These are phyloP conservation scores for Geotrichum carabidarum DNA, from an alignment of 1,139 yeast species.

Conservation along the genomic window DNA sequence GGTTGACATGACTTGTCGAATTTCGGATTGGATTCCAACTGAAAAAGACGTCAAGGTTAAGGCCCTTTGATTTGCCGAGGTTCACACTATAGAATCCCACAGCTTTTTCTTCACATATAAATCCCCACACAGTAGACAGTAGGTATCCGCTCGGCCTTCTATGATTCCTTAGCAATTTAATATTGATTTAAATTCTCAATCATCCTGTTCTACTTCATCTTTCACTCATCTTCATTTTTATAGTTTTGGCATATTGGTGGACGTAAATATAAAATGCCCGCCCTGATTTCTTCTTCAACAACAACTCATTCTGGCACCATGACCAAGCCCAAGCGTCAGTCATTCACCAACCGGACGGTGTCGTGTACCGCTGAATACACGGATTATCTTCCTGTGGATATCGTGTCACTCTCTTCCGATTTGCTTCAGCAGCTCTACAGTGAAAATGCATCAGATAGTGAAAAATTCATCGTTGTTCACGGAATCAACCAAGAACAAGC, in stretches of 20 bases:
- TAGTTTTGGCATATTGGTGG: neutral
- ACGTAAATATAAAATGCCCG: slow-evolving; percentile 10
- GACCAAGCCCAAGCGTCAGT: neutral
- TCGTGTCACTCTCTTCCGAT: slow-evolving; percentile 10
- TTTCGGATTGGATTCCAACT: slow-evolving; percentile 21
- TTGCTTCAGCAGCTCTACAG: neutral
- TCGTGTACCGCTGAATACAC: slow-evolving; percentile 6
- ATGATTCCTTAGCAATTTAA: too few species aligned
- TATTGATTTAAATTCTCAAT: too few species aligned
- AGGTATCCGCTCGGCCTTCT: too few species aligned
- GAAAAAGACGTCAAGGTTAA: slow-evolving; percentile 4
- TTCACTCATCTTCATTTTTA: too few species aligned
- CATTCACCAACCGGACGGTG: neutral
- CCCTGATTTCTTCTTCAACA: slow-evolving; percentile 10
- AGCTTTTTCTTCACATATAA: too few species aligned
- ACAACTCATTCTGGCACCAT: neutral
- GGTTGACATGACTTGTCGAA: slow-evolving; percentile 42
- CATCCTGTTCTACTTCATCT: too few species aligned
- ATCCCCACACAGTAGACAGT: too few species aligned
- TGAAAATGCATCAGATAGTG: neutral
- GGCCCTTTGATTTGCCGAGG: neutral
- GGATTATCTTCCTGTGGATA: slow-evolving; percentile 4
- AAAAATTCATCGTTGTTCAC: slow-evolving; percentile 6
- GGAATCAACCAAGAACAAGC: slow-evolving; percentile 5
- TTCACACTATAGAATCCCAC: too few species aligned